Evolutionary conservation across 805 yeast genomes (phyloP), one percentile per base, ranked within the genome.

Genomic region (Allodekkera sacchari): DNA sequence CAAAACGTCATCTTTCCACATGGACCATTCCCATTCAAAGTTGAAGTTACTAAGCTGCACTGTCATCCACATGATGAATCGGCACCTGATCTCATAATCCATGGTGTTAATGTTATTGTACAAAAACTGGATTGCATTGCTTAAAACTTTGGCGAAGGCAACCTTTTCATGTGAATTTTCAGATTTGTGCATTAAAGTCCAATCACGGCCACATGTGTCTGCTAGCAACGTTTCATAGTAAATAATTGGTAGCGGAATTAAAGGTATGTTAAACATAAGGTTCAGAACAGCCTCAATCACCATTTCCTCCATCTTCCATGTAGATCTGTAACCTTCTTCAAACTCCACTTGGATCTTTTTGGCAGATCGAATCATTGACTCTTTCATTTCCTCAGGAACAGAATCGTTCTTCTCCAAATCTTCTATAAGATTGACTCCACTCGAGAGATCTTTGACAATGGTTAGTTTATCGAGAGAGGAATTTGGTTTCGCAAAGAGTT

Each of bases 21-120:
- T 97, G 41, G 73, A 75, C 98, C 98, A 92, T 51, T 87, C 85
- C 99, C 99, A 92, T 22, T 88, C 83, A 59, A 84, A 92, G 35
- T 82, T 87, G 55, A 89, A 92, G 52, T 89, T 92, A 47, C 94
- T 82, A 53, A 92, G 72, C 57, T 92, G 98, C 34, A 83, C 78
- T 1, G 94, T 69, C 64, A 94, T 78, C 97, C 97, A 92, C 55
- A 83, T 89, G 46, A 84, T 63, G 43, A 74, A 82, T 37, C 88
- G 65, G 37, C 74, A 66, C 41, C 77, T 70, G 32, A 83, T 61
- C 55, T 87, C 96, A 45, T 75, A 76, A 51, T 89, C 96, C 32
- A 87, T 60, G 2, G 67, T 58, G 18, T 69, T 76, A 32, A 82
- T 53, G 50, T 83, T 68, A 27, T 71, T 63, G 58, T 83, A 92